phyloP scores from a whole-genome alignment of 78 protist genomes.

The Polysphondylium violaceum region DNA sequence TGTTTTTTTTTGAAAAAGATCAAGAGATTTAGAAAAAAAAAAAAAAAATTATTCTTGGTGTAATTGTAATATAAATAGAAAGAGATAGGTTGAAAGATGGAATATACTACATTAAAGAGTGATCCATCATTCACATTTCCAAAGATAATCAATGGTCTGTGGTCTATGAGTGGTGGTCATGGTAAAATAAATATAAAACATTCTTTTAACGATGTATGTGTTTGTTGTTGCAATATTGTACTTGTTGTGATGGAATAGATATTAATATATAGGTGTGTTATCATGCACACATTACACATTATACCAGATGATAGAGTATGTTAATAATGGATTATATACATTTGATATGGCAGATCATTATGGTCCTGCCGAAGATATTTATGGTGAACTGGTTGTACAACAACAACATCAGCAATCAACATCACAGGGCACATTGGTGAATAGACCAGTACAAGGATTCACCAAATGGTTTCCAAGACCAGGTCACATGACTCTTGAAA shows the following conservation, averaged over 20 bases:
- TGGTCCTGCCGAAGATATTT: slow-evolving; percentile 73
- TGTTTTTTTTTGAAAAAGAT: too few relatives aligned
- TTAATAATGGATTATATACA: slow-evolving; percentile 14
- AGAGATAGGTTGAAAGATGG: not conserved
- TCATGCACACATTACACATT: not conserved
- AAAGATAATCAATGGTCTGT: slow-evolving; percentile 48
- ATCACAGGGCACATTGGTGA: too few relatives aligned
- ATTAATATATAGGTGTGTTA: too few relatives aligned
- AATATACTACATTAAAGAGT: slow-evolving; percentile 27
- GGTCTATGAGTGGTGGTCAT: slow-evolving; percentile 77
- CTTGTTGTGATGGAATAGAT: too few relatives aligned
- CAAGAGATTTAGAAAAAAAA: too few relatives aligned
- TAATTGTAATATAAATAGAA: not conserved
- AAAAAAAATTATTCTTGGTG: too few relatives aligned
- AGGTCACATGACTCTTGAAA: slow-evolving; percentile 30
- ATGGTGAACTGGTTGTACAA: slow-evolving; percentile 53
- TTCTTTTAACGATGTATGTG: slow-evolving; percentile 55
- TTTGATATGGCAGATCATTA: slow-evolving; percentile 76
- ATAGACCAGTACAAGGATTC: slow-evolving; percentile 15
- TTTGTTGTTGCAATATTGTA: too few relatives aligned
- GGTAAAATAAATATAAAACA: slow-evolving; percentile 63
- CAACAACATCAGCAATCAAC: not conserved
- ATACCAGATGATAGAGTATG: slow-evolving; percentile 50
- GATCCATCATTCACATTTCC: slow-evolving; percentile 30
- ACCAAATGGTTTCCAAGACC: slow-evolving; percentile 79